Percentiles rank a stretch among this genome's conserved stretches.
Conservation (phyloP, 1,139 yeast species). For the Candida sp. region DNA sequence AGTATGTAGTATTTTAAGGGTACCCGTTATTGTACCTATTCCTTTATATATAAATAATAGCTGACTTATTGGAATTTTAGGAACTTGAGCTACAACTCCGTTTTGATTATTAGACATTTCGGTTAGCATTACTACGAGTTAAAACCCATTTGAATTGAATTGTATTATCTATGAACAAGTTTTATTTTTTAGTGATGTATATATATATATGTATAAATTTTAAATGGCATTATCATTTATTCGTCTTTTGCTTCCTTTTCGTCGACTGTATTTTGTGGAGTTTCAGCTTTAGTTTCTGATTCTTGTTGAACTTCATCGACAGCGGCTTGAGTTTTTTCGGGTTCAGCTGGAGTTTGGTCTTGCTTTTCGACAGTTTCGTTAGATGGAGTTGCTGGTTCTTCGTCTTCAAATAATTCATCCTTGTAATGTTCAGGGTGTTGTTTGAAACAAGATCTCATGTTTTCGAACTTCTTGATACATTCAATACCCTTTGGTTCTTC, state of each 20-base stretch:
- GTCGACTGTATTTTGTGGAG: constrained; percentile 10
- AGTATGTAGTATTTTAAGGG: no score
- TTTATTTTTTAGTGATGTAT: background rate
- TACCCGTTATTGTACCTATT: no score
- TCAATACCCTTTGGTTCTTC: constrained; percentile 98
- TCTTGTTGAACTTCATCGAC: constrained; percentile 1
- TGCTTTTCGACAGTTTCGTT: constrained; percentile 4
- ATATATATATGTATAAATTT: no score
- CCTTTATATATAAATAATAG: no score
- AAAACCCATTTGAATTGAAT: background rate
- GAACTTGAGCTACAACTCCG: no score
- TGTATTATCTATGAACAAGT: background rate
- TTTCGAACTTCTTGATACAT: constrained; percentile 87
- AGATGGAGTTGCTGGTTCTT: constrained; percentile 22
- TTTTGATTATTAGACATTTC: no score
- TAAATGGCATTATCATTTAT: background rate
- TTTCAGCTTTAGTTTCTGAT: constrained; percentile 6
- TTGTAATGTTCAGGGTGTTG: constrained; percentile 91
- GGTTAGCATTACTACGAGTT: no score
- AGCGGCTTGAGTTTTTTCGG: constrained; percentile 3
- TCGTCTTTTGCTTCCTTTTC: constrained; percentile 3
- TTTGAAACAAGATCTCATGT: constrained; percentile 95
- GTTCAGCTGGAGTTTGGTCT: background rate
- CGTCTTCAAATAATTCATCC: constrained; percentile 85
- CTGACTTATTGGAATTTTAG: no score